Evolutionary conservation across 2,329 filamentous ascomycete genomes (phyloP).

Genomic region (Stagonosporopsis tanaceti): DNA sequence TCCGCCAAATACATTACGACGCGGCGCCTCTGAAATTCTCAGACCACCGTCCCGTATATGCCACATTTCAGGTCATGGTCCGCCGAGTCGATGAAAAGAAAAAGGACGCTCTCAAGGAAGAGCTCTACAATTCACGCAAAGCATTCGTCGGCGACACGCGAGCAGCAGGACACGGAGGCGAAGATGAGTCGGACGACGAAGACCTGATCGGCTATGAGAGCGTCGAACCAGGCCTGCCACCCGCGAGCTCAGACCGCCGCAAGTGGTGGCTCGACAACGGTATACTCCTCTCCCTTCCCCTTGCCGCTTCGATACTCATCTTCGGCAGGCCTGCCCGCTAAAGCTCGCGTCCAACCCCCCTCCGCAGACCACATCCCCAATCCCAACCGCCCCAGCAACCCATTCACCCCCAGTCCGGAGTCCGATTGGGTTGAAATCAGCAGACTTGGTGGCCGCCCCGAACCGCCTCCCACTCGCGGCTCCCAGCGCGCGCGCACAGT

Average conservation of each 20-base stretch:
- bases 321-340: constrained; percentile 71
- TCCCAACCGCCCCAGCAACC: constrained; percentile 77
- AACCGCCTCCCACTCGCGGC: constrained; percentile 44
- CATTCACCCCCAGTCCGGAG: constrained; percentile 77
- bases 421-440: constrained; percentile 78
- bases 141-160: constrained; percentile 71
- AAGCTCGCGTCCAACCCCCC: constrained; percentile 74
- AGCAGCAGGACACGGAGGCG: constrained; percentile 58
- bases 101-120: constrained; percentile 75
- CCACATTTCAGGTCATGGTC: constrained; percentile 83
- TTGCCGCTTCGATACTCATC: constrained; percentile 34
- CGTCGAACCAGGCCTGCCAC: constrained; percentile 77
- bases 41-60: constrained; percentile 95
- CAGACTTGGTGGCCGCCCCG: constrained; percentile 34
- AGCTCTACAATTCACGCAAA: constrained; percentile 75
- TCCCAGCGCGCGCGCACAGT: constrained; percentile 39
- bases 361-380: constrained; percentile 72
- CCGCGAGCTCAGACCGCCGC: constrained; percentile 67
- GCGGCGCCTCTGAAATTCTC: constrained; percentile 86
- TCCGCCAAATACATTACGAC: constrained; percentile 84
- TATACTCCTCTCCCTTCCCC: constrained; percentile 61
- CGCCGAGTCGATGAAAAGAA: constrained; percentile 78
- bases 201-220: constrained; percentile 83
- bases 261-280: constrained; percentile 73
- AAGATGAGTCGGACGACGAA: constrained; percentile 74